Percentiles rank a stretch among this genome's conserved stretches.
phyloP scores from a whole-genome alignment of 257 asterid species.

The Nicotiana knightiana region DNA sequence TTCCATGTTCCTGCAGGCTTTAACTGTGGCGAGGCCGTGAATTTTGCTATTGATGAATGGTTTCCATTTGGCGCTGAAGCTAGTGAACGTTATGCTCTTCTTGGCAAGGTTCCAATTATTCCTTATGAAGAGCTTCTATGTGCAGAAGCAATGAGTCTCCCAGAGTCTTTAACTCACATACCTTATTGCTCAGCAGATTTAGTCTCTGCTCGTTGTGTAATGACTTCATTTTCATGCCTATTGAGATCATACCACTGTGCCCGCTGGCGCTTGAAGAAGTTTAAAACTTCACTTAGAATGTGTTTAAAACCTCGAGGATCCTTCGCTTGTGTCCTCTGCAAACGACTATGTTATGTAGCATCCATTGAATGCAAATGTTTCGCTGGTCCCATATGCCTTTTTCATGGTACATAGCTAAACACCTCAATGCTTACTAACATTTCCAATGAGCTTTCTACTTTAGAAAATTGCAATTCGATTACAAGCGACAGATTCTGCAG shows the following conservation, averaged over 20 bases:
- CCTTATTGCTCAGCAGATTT: not conserved
- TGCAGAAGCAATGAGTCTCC: constrained; percentile 35
- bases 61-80: constrained; percentile 34
- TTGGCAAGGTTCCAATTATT: constrained; percentile 27
- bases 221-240: constrained; percentile 27
- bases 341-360: constrained; percentile 36
- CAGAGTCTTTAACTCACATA: not conserved
- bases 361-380: constrained; percentile 22
- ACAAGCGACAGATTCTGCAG: not conserved
- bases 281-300: constrained; percentile 3
- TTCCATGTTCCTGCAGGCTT: constrained; percentile 24
- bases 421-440: not conserved
- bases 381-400: constrained; percentile 29
- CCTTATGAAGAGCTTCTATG: constrained; percentile 42
- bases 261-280: constrained; percentile 24
- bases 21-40: constrained; percentile 46
- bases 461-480: not conserved
- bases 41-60: constrained; percentile 36
- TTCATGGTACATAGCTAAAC: constrained; percentile 28
- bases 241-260: constrained; percentile 27
- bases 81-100: constrained; percentile 25
- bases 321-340: constrained; percentile 27
- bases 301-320: constrained; percentile 15
- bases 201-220: constrained; percentile 7
- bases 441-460: not conserved